Conservation (phyloP, 257 asterid species). For the Striga asiatica region DNA sequence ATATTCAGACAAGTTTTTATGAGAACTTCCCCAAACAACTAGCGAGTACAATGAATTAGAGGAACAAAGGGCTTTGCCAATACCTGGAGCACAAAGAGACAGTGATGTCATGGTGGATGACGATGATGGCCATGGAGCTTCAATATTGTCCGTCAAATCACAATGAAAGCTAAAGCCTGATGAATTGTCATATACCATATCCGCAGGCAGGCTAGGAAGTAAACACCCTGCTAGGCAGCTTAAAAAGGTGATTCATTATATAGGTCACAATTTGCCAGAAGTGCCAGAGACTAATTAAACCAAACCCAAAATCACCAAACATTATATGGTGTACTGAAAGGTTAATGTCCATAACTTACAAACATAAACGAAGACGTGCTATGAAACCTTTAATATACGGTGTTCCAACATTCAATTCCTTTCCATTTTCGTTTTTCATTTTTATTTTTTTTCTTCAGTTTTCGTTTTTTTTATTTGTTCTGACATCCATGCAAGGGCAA, state of each 20-base stretch:
- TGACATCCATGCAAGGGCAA: no score
- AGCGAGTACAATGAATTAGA: neutral
- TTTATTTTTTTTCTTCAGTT: no score
- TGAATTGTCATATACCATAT: slow-evolving; percentile 73
- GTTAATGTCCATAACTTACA: no score
- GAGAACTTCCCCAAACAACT: neutral
- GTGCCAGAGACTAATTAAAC: no score
- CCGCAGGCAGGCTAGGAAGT: slow-evolving; percentile 77
- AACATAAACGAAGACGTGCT: no score
- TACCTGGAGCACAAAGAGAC: slow-evolving; percentile 99
- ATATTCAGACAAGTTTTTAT: slow-evolving; percentile 20
- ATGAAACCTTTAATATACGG: no score
- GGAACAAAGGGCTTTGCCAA: neutral
- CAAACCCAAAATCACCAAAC: no score
- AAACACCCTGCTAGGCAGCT: slow-evolving; percentile 55
- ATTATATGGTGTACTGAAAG: no score
- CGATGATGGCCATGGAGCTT: slow-evolving; percentile 99
- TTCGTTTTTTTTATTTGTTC: no score
- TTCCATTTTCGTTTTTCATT: no score
- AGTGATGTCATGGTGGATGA: slow-evolving; percentile 61
- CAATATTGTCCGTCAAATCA: slow-evolving; percentile 82
- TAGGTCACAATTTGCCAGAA: neutral
- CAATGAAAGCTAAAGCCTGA: slow-evolving; percentile 87
- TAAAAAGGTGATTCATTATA: neutral
- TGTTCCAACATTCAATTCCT: no score